Conservation (phyloP, 1,284 basidiomycete species). For the Inonotus hispidus region DNA sequence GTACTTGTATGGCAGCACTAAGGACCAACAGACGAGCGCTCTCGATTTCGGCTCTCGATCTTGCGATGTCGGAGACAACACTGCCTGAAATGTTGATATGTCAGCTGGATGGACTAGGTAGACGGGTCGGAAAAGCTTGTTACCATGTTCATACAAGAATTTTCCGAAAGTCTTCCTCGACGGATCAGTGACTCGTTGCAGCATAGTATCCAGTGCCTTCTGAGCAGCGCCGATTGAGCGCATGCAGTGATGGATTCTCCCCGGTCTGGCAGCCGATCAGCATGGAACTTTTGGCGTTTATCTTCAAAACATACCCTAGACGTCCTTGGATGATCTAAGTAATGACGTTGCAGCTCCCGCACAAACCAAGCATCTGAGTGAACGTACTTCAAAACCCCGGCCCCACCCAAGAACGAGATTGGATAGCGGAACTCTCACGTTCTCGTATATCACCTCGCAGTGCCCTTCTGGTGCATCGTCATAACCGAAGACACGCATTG, state of each 20-base stretch:
- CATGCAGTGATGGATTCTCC: constrained; percentile 98
- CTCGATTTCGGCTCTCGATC: constrained; percentile 92
- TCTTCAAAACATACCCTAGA: constrained; percentile 60
- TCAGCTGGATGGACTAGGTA: constrained; percentile 37
- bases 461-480: constrained; percentile 96
- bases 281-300: not conserved
- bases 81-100: constrained; percentile 49
- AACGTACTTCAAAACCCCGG: constrained; percentile 75
- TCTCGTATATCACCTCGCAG: constrained; percentile 91
- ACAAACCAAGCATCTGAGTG: not conserved
- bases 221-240: constrained; percentile 89
- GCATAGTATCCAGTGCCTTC: constrained; percentile 81
- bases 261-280: constrained; percentile 52
- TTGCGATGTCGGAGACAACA: constrained; percentile 86
- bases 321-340: constrained; percentile 91
- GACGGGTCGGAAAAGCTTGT: constrained; percentile 22
- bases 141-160: constrained; percentile 85
- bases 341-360: constrained; percentile 2
- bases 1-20: constrained; percentile 83
- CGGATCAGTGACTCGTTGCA: constrained; percentile 90
- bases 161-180: constrained; percentile 92
- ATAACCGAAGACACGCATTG: constrained; percentile 91
- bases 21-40: constrained; percentile 82
- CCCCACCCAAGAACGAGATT: constrained; percentile 94
- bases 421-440: constrained; percentile 81